Base-by-base conservation (phyloP, 169 alveolate species). In the Plasmodium gaboni region DNA sequence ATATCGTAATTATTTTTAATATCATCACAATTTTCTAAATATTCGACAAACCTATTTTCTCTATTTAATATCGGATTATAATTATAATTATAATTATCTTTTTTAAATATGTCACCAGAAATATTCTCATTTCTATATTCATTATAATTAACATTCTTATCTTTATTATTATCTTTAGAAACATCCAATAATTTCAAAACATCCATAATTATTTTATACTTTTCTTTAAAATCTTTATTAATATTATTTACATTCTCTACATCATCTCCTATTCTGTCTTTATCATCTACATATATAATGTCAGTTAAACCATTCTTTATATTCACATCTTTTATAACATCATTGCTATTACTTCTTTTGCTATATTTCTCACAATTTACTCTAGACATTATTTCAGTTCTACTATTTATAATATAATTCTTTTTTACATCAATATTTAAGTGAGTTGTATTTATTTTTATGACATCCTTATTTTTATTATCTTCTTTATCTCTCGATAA, bases 1-100 rank as follows among this genome's bases (percentile, higher is more conserved):
- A 80, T 55, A 68, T 68, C 69, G 53, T 46, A 80, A 48, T 80
- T 80, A 0, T 80, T 57, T 63, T 68, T 67, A 9, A 80, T 80
- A 61, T 80, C 17, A 19, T 80, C 90, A 61, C 90, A 80, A 2
- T 72, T 68, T 80, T 32, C n/a, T 15, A 80, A 72, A 26, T 83
- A 80, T 17, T 68, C 64, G 10, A 80, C 42, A 51, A 51, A 80
- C 19, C n/a, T 51, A 9, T 68, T 44, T 55, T 42, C 83, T n/a
- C 55, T 61, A n/a, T 0, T 50, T 9, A 46, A 12, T 50, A 17
- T 32, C 2, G 10, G 48, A 17, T 28, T 55, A 63, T 73, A 19
- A 13, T 15, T 42, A 5, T 5, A 1, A 32, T 32, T 32, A 32
- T 32, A 32, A 32, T 32, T 32, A 32, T 6, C 44, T 12, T 63